A percentile compares a stretch with the other conserved stretches of the same genome.
Conservation (phyloP, 2,329 filamentous ascomycete species). For the Lecanicillium sp. region DNA sequence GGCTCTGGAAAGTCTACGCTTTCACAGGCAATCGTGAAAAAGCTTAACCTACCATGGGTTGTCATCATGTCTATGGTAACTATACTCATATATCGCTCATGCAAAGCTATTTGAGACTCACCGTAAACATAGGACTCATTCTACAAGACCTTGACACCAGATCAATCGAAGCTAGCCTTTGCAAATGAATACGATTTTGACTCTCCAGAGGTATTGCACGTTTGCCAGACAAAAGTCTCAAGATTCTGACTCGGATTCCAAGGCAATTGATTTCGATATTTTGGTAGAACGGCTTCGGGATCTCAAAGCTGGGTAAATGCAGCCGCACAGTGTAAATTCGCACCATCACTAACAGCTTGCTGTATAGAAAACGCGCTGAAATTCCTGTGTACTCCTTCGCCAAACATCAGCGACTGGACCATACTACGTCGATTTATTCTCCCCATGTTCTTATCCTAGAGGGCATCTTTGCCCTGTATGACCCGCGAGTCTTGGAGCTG, state of each 20-base stretch:
- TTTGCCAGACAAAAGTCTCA: neutral
- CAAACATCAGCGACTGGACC: slow-evolving; percentile 71
- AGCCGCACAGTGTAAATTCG: neutral
- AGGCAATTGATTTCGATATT: slow-evolving; percentile 88
- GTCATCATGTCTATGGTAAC: slow-evolving; percentile 92
- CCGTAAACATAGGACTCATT: slow-evolving; percentile 71
- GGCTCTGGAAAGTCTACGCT: slow-evolving; percentile 92
- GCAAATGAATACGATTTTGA: slow-evolving; percentile 94
- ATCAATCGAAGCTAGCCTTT: slow-evolving; percentile 74
- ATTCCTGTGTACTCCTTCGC: slow-evolving; percentile 94
- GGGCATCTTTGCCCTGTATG: slow-evolving; percentile 91
- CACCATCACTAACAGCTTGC: slow-evolving; percentile 9
- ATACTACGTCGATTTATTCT: slow-evolving; percentile 87
- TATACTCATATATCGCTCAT: slow-evolving; percentile 12
- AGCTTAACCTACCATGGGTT: slow-evolving; percentile 92
- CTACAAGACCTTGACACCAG: slow-evolving; percentile 79
- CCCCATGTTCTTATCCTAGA: slow-evolving; percentile 93
- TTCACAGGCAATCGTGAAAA: slow-evolving; percentile 81
- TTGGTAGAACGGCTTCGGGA: slow-evolving; percentile 72
- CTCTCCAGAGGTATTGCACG: slow-evolving; percentile 56
- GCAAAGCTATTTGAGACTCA: slow-evolving; percentile 12
- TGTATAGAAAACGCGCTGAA: slow-evolving; percentile 67
- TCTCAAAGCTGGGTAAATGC: slow-evolving; percentile 77
- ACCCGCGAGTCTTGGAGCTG: slow-evolving; percentile 74
- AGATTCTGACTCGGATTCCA: slow-evolving; percentile 2